Percentiles rank a stretch among this genome's conserved stretches.
Evolutionary conservation across 768 basidiomycete species (phyloP).

Genomic region (Dictyophora rubrovolvata): DNA sequence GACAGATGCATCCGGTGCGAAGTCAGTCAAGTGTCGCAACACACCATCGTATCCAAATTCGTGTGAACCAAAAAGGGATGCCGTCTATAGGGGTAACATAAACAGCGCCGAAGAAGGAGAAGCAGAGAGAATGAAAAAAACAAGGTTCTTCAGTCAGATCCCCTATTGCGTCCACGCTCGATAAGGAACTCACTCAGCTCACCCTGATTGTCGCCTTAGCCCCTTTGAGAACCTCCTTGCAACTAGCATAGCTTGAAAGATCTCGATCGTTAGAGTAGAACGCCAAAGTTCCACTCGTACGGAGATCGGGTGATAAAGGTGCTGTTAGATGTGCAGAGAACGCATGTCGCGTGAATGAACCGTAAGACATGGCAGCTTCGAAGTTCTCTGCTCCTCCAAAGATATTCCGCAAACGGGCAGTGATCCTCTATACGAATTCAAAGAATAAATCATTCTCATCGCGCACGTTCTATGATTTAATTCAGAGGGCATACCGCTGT

Average conservation of each 20-base stretch:
- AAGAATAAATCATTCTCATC: not conserved
- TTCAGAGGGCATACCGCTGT: slow-evolving; percentile 57
- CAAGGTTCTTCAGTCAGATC: not conserved
- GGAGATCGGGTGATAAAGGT: slow-evolving; percentile 50
- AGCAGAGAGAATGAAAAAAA: too few relatives aligned
- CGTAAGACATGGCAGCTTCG: slow-evolving; percentile 61
- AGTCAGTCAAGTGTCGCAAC: slow-evolving; percentile 59
- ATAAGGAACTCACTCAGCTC: slow-evolving; percentile 38
- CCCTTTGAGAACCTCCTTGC: slow-evolving; percentile 54
- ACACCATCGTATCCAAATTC: slow-evolving; percentile 82
- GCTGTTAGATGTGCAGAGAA: slow-evolving; percentile 61
- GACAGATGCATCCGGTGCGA: slow-evolving; percentile 62
- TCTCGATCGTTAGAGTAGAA: slow-evolving; percentile 73
- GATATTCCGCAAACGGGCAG: slow-evolving; percentile 69
- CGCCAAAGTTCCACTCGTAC: slow-evolving; percentile 59
- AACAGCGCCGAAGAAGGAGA: not conserved
- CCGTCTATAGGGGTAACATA: not conserved
- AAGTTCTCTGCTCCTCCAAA: slow-evolving; percentile 82
- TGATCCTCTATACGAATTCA: slow-evolving; percentile 47
- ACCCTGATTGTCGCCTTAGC: slow-evolving; percentile 64
- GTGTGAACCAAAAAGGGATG: slow-evolving; percentile 28
- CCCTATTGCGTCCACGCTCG: not conserved
- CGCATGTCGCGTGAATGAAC: slow-evolving; percentile 72
- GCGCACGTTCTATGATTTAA: not conserved
- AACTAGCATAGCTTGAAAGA: slow-evolving; percentile 66